phyloP scores from a whole-genome alignment of 179 eudicot genomes.

The Beta lomatogona region DNA sequence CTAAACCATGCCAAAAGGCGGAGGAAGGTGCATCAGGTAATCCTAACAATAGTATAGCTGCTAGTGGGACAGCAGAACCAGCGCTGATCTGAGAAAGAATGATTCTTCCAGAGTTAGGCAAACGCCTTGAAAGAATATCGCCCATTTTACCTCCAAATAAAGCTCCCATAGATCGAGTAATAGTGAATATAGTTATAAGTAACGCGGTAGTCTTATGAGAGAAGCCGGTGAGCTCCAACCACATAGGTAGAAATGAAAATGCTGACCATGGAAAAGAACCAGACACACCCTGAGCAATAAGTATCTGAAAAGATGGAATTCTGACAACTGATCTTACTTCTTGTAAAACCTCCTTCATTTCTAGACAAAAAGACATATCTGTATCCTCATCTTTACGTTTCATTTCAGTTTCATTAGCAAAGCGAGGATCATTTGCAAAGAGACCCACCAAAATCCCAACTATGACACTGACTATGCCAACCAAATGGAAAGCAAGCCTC shows the following conservation, averaged over 20 bases:
- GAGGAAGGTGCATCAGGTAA: slow-evolving; percentile 67
- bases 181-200: slow-evolving; percentile 51
- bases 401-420: slow-evolving; percentile 38
- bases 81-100: slow-evolving; percentile 78
- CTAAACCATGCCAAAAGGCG: slow-evolving; percentile 54
- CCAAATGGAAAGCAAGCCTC: slow-evolving; percentile 79
- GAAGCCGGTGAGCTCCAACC: slow-evolving; percentile 86
- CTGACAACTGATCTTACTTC: slow-evolving; percentile 65
- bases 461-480: slow-evolving; percentile 59
- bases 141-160: slow-evolving; percentile 79
- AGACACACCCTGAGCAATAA: slow-evolving; percentile 77
- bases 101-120: slow-evolving; percentile 78
- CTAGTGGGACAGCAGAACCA: slow-evolving; percentile 71
- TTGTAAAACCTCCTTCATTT: slow-evolving; percentile 46
- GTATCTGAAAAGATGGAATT: slow-evolving; percentile 69
- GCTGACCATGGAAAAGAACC: slow-evolving; percentile 83
- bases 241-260: slow-evolving; percentile 71
- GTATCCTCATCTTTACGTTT: slow-evolving; percentile 23
- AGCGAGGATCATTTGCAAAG: slow-evolving; percentile 76
- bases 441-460: slow-evolving; percentile 67
- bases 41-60: slow-evolving; percentile 63
- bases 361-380: slow-evolving; percentile 36
- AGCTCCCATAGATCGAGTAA: slow-evolving; percentile 60
- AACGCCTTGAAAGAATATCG: slow-evolving; percentile 47
- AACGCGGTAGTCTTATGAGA: slow-evolving; percentile 68